Evolutionary conservation across 2,329 filamentous ascomycete genomes (phyloP), one percentile per base, ranked within the genome.

Genomic region (Monosporascus sp.): DNA sequence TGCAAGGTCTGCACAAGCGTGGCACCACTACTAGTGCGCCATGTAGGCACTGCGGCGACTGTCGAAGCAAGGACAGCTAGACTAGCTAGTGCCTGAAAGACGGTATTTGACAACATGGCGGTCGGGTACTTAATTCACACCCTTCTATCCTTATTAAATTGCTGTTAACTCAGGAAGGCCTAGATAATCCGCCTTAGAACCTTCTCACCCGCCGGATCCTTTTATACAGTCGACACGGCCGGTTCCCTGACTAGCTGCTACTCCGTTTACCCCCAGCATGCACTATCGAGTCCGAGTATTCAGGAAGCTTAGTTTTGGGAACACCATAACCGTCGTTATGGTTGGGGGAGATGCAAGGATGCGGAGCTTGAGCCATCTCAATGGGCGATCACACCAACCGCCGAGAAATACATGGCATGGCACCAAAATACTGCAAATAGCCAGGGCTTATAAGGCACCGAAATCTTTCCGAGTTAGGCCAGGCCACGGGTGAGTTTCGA

Each of bases 21-120:
- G 20, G 51, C 51, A 45, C 55, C 55, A 24, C 55, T 58, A 49
- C 47, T 51, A 37, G 49, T 48, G 8, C 41, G 51, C 46, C 49
- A 41, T n/a, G 49, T 52, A 47, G 55, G 53, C 19, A 44, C 38
- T 48, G 55, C 55, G 19, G 51, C 40, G 26, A 31, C 55, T 26
- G 55, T 45, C 22, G 46, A 53, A 37, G 47, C 49, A 20, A 52
- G 51, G 49, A 50, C 41, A 22, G 41, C 40, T 37, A 53, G 51
- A 43, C 49, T 20, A 22, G 27, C 40, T 37, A 51, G 20, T 37
- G 45, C 19, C 16, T 31, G 48, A 4, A 55, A 16, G 24, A 52
- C 31, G 48, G 44, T 40, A 37, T 49, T 31, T 22, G 53, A 53
- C n/a, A 51, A 45, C 55, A 57, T 57, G 9, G 20, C 20, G 16